A percentile compares a stretch with the other conserved stretches of the same genome.
Conservation (phyloP, 306 rosid species). For the Lotus japonicus region DNA sequence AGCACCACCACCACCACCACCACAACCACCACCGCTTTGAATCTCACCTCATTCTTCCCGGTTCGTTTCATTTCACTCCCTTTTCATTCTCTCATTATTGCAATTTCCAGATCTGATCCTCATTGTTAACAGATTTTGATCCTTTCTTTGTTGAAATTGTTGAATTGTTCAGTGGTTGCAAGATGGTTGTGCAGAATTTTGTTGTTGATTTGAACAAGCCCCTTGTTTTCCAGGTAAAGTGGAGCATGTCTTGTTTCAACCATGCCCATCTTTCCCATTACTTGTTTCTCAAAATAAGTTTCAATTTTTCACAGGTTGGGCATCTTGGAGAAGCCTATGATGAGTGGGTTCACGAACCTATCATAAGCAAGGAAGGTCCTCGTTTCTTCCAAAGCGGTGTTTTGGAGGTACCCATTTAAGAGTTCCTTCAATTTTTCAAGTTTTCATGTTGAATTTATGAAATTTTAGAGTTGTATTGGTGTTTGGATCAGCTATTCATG, state of each 20-base stretch:
- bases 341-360: conserved; percentile 93
- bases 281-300: background rate
- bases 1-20: background rate
- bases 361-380: conserved; percentile 73
- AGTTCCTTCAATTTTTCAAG: background rate
- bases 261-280: no score
- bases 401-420: conserved; percentile 51
- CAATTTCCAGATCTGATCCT: conserved; percentile 5
- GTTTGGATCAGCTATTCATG: conserved; percentile 58
- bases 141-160: background rate
- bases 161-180: background rate
- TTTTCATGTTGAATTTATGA: no score
- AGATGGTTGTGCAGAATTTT: conserved; percentile 60
- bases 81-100: background rate
- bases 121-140: background rate
- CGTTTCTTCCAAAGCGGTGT: conserved; percentile 62
- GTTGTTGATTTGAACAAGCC: conserved; percentile 68
- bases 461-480: background rate
- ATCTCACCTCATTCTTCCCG: background rate
- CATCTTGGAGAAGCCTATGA: conserved; percentile 88
- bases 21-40: background rate
- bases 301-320: conserved; percentile 53
- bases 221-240: conserved; percentile 76
- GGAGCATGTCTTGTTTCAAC: background rate
- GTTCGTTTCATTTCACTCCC: background rate